Conservation (phyloP, 2,329 filamentous ascomycete species). For the Helminthosporium solani region DNA sequence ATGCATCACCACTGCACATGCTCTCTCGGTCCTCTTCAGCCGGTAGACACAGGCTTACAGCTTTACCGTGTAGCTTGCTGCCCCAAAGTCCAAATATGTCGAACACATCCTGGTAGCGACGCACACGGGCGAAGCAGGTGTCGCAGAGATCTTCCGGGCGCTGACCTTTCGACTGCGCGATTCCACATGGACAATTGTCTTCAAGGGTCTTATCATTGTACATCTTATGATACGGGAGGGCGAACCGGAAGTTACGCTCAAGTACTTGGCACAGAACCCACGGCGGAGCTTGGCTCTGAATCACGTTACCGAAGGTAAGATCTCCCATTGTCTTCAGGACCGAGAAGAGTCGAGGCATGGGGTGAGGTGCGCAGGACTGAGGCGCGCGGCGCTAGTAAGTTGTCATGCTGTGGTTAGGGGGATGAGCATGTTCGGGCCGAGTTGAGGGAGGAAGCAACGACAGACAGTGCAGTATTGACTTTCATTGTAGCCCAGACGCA, state of each 20-base stretch:
- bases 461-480: constrained; percentile 38
- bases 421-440: neutral
- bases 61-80: constrained; percentile 67
- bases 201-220: constrained; percentile 93
- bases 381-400: neutral
- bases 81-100: constrained; percentile 98
- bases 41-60: constrained; percentile 19
- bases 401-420: too few species aligned
- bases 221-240: constrained; percentile 98
- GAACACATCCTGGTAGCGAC: constrained; percentile 96
- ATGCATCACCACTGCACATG: neutral
- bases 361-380: too few species aligned
- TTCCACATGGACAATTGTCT: constrained; percentile 99
- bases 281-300: constrained; percentile 78
- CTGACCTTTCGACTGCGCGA: constrained; percentile 86
- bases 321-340: neutral
- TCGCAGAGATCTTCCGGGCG: constrained; percentile 92
- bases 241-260: constrained; percentile 81
- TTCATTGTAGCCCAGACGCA: constrained; percentile 76
- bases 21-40: neutral
- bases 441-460: neutral
- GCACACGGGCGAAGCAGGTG: constrained; percentile 88
- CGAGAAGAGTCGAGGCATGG: neutral
- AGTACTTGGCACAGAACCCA: constrained; percentile 79
- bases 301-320: constrained; percentile 85